Percentiles rank a stretch among this genome's conserved stretches.
These are phyloP conservation scores for Eucalyptus polyanthemos DNA, from an alignment of 345 rosid species.

Conservation along the genomic window DNA sequence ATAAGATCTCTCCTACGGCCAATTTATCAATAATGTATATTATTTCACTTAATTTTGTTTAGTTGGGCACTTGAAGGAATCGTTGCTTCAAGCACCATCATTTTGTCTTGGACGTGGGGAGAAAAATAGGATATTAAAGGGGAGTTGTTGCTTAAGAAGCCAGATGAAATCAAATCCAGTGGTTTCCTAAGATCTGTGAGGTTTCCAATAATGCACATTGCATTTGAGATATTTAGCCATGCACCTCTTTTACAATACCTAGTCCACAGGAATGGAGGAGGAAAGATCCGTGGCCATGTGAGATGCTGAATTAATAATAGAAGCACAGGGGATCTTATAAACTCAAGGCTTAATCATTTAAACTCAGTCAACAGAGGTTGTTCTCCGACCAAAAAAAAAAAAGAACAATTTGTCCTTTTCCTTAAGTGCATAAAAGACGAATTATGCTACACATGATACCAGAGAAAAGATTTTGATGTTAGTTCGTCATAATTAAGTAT, in stretches of 20 bases:
- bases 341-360: background rate
- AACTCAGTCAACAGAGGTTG: background rate
- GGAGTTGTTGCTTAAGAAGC: background rate
- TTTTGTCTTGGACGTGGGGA: background rate
- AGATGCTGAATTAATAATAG: background rate
- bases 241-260: background rate
- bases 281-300: background rate
- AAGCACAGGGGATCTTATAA: background rate
- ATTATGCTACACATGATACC: background rate
- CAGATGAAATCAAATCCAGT: background rate
- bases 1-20: background rate
- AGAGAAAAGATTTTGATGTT: background rate
- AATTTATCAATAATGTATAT: background rate
- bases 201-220: background rate
- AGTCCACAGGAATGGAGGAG: background rate
- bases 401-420: background rate
- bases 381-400: background rate
- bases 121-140: background rate
- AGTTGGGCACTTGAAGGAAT: background rate
- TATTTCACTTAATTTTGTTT: background rate
- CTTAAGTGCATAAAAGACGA: background rate
- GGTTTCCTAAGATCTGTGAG: background rate
- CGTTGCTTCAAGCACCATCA: background rate
- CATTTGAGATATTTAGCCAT: background rate
- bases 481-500: background rate